A percentile compares a stretch with the other conserved stretches of the same genome.
Conservation (phyloP, 2,329 filamentous ascomycete genomes). For the Triangularia setosa region DNA sequence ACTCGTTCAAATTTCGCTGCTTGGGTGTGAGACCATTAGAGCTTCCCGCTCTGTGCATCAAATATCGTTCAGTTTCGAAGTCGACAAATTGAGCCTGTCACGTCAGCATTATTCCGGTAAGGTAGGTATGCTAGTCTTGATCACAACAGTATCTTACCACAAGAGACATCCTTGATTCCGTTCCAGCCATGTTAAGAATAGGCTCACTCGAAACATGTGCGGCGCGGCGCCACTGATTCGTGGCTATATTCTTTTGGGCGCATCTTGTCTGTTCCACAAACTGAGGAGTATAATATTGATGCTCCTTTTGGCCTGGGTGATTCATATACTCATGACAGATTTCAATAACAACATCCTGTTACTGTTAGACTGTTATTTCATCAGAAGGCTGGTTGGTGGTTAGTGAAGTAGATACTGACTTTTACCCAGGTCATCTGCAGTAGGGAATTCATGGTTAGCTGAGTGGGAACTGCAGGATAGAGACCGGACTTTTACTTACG, state of each 20-base stretch:
- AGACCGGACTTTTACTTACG: too few relatives aligned
- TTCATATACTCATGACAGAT: not conserved
- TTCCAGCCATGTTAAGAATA: too few relatives aligned
- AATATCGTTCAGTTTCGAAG: not conserved
- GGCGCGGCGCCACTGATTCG: too few relatives aligned
- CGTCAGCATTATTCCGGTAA: not conserved
- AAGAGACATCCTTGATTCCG: not conserved
- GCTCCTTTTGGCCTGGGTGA: not conserved
- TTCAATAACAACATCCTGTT: not conserved
- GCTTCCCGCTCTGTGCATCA: not conserved
- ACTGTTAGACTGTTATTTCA: not conserved
- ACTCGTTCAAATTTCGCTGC: not conserved
- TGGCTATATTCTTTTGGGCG: too few relatives aligned
- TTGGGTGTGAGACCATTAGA: not conserved
- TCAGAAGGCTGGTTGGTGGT: not conserved
- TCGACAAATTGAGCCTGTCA: not conserved
- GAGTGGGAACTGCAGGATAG: too few relatives aligned
- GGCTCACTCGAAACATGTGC: too few relatives aligned
- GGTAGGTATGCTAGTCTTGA: too few relatives aligned
- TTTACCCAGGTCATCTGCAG: not conserved
- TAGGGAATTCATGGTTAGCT: not conserved
- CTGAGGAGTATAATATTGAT: not conserved
- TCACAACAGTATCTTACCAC: not conserved
- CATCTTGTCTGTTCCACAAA: not conserved
- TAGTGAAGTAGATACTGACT: not conserved